Base-by-base conservation (phyloP, 208 protist genomes). In the Trypanosoma avium region DNA sequence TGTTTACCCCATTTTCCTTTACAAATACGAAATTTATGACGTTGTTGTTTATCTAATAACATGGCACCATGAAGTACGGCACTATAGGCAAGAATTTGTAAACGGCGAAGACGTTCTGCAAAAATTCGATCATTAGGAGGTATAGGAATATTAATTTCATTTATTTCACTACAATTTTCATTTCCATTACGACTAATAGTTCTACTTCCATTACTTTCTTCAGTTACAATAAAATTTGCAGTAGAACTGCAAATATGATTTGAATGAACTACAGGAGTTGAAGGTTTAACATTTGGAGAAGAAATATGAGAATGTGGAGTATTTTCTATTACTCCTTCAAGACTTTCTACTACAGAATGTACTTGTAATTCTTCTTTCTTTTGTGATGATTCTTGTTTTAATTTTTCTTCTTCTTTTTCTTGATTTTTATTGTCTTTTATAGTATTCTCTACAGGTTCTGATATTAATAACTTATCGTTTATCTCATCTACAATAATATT, bases 81-180 rank as follows among this genome's bases (percentile, higher is more conserved):
- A 54, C 82, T 86, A 68, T 95, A 95, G 8, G 85, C 81, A 3
- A 92, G 73, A 13, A 76, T 76, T 65, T 89, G 77, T 65, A 95
- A 59, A 21, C 85, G 80, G 33, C 75, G 77, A 35, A 87, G 61
- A n/a, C 30, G 26, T n/a, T 73, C 67, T 17, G 57, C 52, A 40
- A 66, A 66, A 47, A 26, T 42, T 9, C 19, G 0, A 9, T 61
- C 33, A 15, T 49, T 56, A 0, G n/a, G 17, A 10, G 19, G 7
- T 13, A 19, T 3, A 33, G 26, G 17, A 12, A 43, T 29, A 22
- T 1, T 24, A 17, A n/a, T 21, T 19, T n/a, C n/a, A n/a, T n/a
- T n/a, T n/a, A n/a, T n/a, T n/a, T n/a, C n/a, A n/a, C n/a, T n/a
- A n/a, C 19, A 43, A 3, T 27, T 13, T 26, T 64, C 22, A 10